Base-by-base conservation (phyloP, 495 filamentous ascomycete species). In the Jackrogersella minutella region DNA sequence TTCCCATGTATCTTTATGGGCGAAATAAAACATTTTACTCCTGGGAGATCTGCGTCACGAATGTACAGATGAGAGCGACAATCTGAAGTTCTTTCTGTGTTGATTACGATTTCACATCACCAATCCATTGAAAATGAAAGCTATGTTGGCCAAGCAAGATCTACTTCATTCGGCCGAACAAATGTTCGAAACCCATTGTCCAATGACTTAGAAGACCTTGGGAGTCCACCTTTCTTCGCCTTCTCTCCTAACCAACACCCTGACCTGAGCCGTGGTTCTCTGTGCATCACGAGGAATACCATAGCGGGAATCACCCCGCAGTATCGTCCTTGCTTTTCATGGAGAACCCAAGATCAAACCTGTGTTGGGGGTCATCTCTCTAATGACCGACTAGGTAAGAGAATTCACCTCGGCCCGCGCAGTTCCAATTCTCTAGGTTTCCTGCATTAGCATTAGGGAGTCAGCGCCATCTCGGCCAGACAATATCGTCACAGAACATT, bases 251-350 rank as follows among this genome's bases (percentile, higher is more conserved):
- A 31, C 41, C 16, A 21, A 31, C 14, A 13, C 41, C 26, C 24
- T 49, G 6, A 14, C 24, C 8, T 5, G 11, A 30, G 9, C 33
- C 19, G 10, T 2, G 33, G 1, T 59, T 41, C 21, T 26, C 22
- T 59, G 13, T 8, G 14, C 30, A 50, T 40, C 34, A 46, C 30
- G 44, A 59, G 14, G 44, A 17, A 19, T 40, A 37, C 47, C 26
- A 28, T 13, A 34, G 26, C 44, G 10, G 33, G 14, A 40, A 13
- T 24, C 47, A 24, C 58, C 58, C 58, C 58, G 58, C 58, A 61
- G 24, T 34, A 19, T 37, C 43, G 7, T 24, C 28, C 39, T 36
- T 44, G 17, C n/a, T 34, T 43, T 44, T 33, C 40, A 21, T 36
- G 40, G 40, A n/a, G 36, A 19, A 21, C 28, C 21, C 39, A 13